phyloP scores from a whole-genome alignment of 176 grass and related monocot genomes.

The Themeda triandra region DNA sequence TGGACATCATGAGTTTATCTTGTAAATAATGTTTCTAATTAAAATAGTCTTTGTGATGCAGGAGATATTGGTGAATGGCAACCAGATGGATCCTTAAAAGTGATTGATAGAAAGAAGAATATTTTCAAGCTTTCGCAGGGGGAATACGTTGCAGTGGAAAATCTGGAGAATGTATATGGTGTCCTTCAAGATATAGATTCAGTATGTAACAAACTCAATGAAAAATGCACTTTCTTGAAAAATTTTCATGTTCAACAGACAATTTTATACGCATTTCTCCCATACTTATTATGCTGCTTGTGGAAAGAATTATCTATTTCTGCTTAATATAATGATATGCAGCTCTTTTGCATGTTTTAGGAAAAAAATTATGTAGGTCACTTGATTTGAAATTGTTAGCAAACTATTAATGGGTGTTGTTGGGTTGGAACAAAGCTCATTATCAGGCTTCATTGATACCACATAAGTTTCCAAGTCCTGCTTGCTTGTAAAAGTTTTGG shows the following conservation, averaged over 20 bases:
- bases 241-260: neutral
- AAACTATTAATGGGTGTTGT: neutral
- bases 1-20: neutral
- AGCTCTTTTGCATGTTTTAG: neutral
- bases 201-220: conserved; percentile 33
- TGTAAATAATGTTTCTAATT: neutral
- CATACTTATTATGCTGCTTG: neutral
- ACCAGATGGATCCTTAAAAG: conserved; percentile 76
- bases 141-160: conserved; percentile 95
- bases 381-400: neutral
- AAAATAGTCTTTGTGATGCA: conserved; percentile 31
- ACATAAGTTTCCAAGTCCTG: neutral
- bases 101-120: conserved; percentile 98
- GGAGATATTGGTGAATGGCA: conserved; percentile 97
- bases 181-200: conserved; percentile 74
- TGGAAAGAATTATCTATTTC: neutral
- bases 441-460: neutral
- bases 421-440: conserved; percentile 4
- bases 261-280: neutral
- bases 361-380: neutral
- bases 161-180: conserved; percentile 87
- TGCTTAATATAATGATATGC: neutral
- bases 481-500: neutral
- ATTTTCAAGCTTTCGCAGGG: conserved; percentile 99
- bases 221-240: neutral